Percentiles rank a stretch among this genome's conserved stretches.
Evolutionary conservation across 177 flowering plant species (phyloP).

Genomic region (Vitis hybrid): DNA sequence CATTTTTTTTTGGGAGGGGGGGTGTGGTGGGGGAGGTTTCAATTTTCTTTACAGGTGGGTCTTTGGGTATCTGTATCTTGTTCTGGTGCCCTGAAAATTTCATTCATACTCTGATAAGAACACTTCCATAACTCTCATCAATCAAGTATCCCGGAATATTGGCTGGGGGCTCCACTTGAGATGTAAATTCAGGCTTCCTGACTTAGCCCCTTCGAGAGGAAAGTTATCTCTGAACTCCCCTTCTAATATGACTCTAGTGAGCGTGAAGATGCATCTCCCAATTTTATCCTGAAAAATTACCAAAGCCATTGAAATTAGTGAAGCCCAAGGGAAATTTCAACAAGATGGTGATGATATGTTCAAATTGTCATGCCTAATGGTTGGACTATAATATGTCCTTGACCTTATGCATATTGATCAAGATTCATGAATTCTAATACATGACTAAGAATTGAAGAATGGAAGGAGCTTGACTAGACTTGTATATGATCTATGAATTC

Average conservation of each 20-base stretch:
- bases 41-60: not conserved
- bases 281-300: constrained; percentile 67
- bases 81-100: not conserved
- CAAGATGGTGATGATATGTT: no score
- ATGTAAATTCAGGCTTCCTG: constrained; percentile 68
- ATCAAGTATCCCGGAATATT: constrained; percentile 59
- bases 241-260: constrained; percentile 84
- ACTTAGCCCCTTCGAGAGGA: constrained; percentile 68
- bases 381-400: no score
- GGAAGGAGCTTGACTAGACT: no score
- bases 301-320: not conserved
- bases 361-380: no score
- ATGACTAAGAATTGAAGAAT: no score
- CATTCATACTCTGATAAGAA: no score
- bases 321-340: not conserved
- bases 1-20: not conserved
- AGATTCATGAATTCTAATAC: no score
- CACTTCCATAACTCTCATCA: no score
- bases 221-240: constrained; percentile 71
- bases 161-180: constrained; percentile 88
- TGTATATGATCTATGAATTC: no score
- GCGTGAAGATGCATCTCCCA: constrained; percentile 83
- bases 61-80: not conserved
- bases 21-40: not conserved
- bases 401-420: no score